Evolutionary conservation across 225 moss, liverwort and hornwort genomes (phyloP), one percentile per base, ranked within the genome.

Genomic region (Marchantia paleacea): DNA sequence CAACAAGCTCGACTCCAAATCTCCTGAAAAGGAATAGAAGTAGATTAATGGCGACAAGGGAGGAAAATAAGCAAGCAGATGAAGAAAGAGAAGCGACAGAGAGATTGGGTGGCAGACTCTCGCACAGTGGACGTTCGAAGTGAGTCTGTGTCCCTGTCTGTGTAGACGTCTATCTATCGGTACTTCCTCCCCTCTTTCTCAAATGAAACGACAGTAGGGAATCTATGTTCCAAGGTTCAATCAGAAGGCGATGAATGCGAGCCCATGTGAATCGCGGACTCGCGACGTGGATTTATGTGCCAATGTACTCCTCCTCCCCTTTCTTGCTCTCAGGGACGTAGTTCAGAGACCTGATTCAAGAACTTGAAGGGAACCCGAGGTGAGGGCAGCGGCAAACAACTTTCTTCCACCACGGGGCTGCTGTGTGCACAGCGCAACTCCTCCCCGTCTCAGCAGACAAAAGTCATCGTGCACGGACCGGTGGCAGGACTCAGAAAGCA

Each of bases 241-340:
- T 68, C 30, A 8, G 8, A 70, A 18, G 0, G 69, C 48, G 69
- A 70, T 18, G 48, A 47, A 48, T 70, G 69, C 69, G 28, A 10
- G 54, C 12, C 51, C 53, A 74, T 55, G 55, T 74, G 74, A 74
- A 28, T 52, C 13, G 19, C 57, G 57, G 57, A 39, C 39, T 39
- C 39, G 39, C 71, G 71, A 52, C 73, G 73, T 73, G 73, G 73
- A 53, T 74, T 11, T 74, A 74, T 25, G 53, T 25, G 54, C 74
- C 12, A 26, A 54, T 0, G 28, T n/a, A 54, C 74, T 12, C 31
- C 57, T 66, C 28, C 28, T 39, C 48, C 47, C 19, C 69, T 20
- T 20, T 39, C 69, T 18, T 19, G 69, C 47, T 1, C 57, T 70
- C 24, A 66, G 29, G 28, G 10, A 26, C 26, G 66, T 8, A 66